Conservation (phyloP, 2,329 filamentous ascomycete species). For the Hirsutella rhossiliensis region DNA sequence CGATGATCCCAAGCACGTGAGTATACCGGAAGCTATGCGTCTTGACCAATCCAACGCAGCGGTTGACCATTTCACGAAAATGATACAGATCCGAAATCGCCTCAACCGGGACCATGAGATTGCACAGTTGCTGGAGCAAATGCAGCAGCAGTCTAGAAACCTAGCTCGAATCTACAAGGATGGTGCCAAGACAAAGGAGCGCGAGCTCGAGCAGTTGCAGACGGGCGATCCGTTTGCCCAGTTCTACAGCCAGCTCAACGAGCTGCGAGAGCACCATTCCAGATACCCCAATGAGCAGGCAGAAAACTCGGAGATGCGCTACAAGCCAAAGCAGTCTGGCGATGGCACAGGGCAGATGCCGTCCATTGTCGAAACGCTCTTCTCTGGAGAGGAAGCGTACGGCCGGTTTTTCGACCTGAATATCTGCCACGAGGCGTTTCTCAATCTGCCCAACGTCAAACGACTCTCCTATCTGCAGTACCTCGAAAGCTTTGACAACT, state of each 20-base stretch:
- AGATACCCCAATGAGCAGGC: slow-evolving; percentile 90
- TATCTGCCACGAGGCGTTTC: slow-evolving; percentile 70
- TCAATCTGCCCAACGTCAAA: slow-evolving; percentile 81
- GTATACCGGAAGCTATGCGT: slow-evolving; percentile 16
- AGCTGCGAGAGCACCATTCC: slow-evolving; percentile 78
- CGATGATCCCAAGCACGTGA: slow-evolving; percentile 79
- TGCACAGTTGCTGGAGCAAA: slow-evolving; percentile 71
- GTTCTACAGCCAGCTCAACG: slow-evolving; percentile 75
- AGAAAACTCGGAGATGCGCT: slow-evolving; percentile 88
- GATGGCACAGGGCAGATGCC: slow-evolving; percentile 52
- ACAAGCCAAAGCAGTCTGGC: slow-evolving; percentile 56
- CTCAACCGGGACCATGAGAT: slow-evolving; percentile 89
- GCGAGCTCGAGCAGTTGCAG: slow-evolving; percentile 74
- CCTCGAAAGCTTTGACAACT: slow-evolving; percentile 80
- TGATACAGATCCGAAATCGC: slow-evolving; percentile 61
- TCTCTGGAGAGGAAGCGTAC: slow-evolving; percentile 90
- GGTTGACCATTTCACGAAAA: neutral
- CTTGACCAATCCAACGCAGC: neutral
- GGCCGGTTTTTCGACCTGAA: slow-evolving; percentile 89
- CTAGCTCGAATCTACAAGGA: slow-evolving; percentile 79
- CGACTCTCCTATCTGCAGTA: slow-evolving; percentile 86
- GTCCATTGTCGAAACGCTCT: slow-evolving; percentile 75
- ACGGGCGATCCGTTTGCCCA: slow-evolving; percentile 79
- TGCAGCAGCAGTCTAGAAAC: slow-evolving; percentile 72
- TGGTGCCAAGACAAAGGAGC: slow-evolving; percentile 54